These are phyloP conservation scores for Dissophora ornata DNA, from an alignment of 192 early-diverging fungal species.

Conservation along the genomic window DNA sequence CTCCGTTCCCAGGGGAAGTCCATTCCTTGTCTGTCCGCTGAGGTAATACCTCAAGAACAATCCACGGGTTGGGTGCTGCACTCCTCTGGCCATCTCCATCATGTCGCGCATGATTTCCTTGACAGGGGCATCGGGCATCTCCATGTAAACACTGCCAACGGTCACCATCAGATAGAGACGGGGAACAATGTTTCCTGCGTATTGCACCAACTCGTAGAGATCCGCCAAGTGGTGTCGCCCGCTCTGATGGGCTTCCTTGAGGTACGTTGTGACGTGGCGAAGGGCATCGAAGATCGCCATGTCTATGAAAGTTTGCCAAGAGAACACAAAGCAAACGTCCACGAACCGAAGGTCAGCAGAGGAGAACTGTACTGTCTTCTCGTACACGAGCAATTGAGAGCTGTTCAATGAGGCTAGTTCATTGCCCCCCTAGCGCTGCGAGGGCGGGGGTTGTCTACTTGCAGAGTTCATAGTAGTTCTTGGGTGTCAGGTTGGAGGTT, in stretches of 20 bases:
- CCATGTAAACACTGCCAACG: constrained; percentile 97
- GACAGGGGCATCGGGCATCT: constrained; percentile 90
- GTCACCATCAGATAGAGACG: constrained; percentile 99
- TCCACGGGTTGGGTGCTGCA: constrained; percentile 98
- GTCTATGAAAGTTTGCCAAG: constrained; percentile 62
- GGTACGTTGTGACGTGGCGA: constrained; percentile 89
- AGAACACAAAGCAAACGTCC: constrained; percentile 3
- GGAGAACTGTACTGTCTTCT: background rate
- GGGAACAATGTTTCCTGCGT: constrained; percentile 98
- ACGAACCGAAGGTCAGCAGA: background rate
- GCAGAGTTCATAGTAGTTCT: constrained; percentile 99
- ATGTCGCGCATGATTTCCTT: constrained; percentile 98
- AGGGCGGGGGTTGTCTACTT: constrained; percentile 42
- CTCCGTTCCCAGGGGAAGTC: constrained; percentile 81
- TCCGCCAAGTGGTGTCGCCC: constrained; percentile 89
- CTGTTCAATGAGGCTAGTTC: background rate
- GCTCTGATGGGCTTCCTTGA: constrained; percentile 90
- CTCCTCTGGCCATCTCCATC: constrained; percentile 98
- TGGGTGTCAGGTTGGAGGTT: constrained; percentile 94
- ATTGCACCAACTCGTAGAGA: constrained; percentile 98
- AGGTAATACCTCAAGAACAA: constrained; percentile 97
- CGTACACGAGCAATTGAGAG: background rate
- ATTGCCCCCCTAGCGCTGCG: background rate
- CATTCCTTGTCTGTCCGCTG: constrained; percentile 94
- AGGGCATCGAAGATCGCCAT: constrained; percentile 99